phyloP scores from a whole-genome alignment of 495 filamentous ascomycete species.

The Clohesyomyces aquaticus region DNA sequence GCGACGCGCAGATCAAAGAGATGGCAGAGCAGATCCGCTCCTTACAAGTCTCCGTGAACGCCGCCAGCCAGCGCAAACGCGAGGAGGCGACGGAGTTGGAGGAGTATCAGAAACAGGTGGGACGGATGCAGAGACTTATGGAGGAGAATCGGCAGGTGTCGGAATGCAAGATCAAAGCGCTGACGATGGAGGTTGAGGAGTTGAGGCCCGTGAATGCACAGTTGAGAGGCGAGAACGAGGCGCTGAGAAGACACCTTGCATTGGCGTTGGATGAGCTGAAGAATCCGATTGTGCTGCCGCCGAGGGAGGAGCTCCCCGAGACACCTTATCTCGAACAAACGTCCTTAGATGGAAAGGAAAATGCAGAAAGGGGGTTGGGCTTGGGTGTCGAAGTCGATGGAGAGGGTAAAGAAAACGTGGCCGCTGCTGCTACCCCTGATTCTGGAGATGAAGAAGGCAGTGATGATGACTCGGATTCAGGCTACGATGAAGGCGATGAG shows the following conservation, averaged over 20 bases:
- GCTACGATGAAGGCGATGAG: constrained; percentile 51
- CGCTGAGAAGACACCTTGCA: constrained; percentile 79
- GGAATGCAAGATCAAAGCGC: constrained; percentile 85
- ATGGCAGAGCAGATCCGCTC: constrained; percentile 91
- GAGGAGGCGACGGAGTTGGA: constrained; percentile 73
- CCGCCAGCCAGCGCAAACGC: constrained; percentile 53
- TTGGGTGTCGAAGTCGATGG: constrained; percentile 13
- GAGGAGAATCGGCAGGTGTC: constrained; percentile 85
- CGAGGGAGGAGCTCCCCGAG: constrained; percentile 14
- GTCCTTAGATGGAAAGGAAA: constrained; percentile 17
- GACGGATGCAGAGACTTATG: constrained; percentile 88
- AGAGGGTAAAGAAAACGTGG: constrained; percentile 43
- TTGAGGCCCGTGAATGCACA: constrained; percentile 49
- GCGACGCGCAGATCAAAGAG: constrained; percentile 87
- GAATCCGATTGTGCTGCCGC: constrained; percentile 76
- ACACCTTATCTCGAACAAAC: constrained; percentile 16
- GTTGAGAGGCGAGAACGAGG: constrained; percentile 85
- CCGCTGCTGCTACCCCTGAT: constrained; percentile 41
- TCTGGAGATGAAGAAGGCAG: constrained; percentile 38
- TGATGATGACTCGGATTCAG: constrained; percentile 50
- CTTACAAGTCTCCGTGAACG: constrained; percentile 72
- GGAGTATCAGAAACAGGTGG: constrained; percentile 87
- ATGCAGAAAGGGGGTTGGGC: constrained; percentile 25
- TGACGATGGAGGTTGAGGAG: constrained; percentile 69
- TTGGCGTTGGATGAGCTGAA: constrained; percentile 82